Percentiles rank a stretch among this genome's conserved stretches.
Conservation (phyloP, 2,329 filamentous ascomycete genomes). For the Whalleya microplaca region DNA sequence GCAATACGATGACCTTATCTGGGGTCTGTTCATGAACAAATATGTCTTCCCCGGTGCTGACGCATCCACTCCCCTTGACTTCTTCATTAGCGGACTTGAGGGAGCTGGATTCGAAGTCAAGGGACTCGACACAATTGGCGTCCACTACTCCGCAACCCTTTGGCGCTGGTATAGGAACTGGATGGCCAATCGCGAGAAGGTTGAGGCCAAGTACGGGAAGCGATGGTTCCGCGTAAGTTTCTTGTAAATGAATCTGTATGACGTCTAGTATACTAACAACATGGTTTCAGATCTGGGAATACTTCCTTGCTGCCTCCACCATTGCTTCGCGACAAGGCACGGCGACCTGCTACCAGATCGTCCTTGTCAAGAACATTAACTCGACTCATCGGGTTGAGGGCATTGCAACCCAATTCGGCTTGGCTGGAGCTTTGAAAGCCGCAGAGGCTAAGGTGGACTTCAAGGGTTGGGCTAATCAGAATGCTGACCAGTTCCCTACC, state of each 20-base stretch:
- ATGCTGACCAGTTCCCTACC: conserved; percentile 39
- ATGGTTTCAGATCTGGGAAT: conserved; percentile 67
- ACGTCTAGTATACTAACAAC: conserved; percentile 16
- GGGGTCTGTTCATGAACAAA: conserved; percentile 99
- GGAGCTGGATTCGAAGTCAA: conserved; percentile 89
- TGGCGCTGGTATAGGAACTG: conserved; percentile 99
- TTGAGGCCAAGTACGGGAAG: conserved; percentile 91
- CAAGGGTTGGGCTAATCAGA: conserved; percentile 39
- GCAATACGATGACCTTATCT: conserved; percentile 98
- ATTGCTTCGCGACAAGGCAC: conserved; percentile 76
- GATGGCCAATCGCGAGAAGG: conserved; percentile 91
- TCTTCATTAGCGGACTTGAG: conserved; percentile 84
- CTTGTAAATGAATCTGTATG: background rate
- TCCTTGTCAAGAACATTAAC: conserved; percentile 81
- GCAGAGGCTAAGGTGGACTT: conserved; percentile 38
- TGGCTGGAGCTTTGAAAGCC: conserved; percentile 61
- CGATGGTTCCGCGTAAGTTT: conserved; percentile 88
- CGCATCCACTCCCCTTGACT: conserved; percentile 89
- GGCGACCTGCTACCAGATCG: conserved; percentile 80
- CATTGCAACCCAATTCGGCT: conserved; percentile 65
- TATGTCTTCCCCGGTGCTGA: conserved; percentile 98
- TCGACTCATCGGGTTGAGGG: conserved; percentile 78
- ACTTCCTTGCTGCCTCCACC: conserved; percentile 76
- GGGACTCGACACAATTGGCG: conserved; percentile 87
- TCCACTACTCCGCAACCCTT: conserved; percentile 94